Percentiles rank a stretch among this genome's conserved stretches.
Evolutionary conservation across 768 basidiomycete species (phyloP).

Genomic region (Polyporus arcularius): DNA sequence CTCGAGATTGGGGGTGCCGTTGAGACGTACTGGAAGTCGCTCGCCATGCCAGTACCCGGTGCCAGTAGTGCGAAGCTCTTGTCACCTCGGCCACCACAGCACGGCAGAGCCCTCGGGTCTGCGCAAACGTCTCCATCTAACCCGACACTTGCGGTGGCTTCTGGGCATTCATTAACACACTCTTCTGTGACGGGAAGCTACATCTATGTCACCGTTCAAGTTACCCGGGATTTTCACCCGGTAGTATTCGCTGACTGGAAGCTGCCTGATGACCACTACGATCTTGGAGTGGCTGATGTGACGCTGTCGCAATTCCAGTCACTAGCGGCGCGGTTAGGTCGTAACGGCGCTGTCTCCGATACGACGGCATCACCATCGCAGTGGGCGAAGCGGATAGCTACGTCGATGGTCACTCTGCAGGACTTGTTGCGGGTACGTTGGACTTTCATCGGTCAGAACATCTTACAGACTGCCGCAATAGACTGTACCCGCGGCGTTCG

Average conservation of each 20-base stretch:
- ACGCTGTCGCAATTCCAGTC: slow-evolving; percentile 78
- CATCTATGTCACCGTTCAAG: slow-evolving; percentile 83
- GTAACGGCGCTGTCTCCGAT: slow-evolving; percentile 34
- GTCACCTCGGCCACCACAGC: slow-evolving; percentile 27
- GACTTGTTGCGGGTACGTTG: slow-evolving; percentile 69
- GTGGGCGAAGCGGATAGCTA: slow-evolving; percentile 49
- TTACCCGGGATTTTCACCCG: slow-evolving; percentile 89
- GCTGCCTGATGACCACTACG: slow-evolving; percentile 71
- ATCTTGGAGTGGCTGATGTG: slow-evolving; percentile 82
- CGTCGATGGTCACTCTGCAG: slow-evolving; percentile 70
- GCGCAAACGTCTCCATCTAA: slow-evolving; percentile 64
- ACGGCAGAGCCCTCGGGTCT: slow-evolving; percentile 32
- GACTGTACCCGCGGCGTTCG: slow-evolving; percentile 56
- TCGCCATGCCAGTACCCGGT: slow-evolving; percentile 45
- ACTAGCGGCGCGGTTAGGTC: slow-evolving; percentile 56
- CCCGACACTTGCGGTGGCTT: slow-evolving; percentile 47
- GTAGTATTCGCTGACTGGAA: slow-evolving; percentile 79
- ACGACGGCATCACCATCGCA: slow-evolving; percentile 34
- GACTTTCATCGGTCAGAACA: slow-evolving; percentile 11
- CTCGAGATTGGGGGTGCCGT: slow-evolving; percentile 93
- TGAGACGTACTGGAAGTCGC: slow-evolving; percentile 99
- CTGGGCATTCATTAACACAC: slow-evolving; percentile 67
- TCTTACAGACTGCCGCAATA: background rate
- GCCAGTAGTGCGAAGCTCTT: slow-evolving; percentile 23
- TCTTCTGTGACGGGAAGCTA: slow-evolving; percentile 92